phyloP scores from a whole-genome alignment of 305 asterid genomes.

The Nicotiana rustica region DNA sequence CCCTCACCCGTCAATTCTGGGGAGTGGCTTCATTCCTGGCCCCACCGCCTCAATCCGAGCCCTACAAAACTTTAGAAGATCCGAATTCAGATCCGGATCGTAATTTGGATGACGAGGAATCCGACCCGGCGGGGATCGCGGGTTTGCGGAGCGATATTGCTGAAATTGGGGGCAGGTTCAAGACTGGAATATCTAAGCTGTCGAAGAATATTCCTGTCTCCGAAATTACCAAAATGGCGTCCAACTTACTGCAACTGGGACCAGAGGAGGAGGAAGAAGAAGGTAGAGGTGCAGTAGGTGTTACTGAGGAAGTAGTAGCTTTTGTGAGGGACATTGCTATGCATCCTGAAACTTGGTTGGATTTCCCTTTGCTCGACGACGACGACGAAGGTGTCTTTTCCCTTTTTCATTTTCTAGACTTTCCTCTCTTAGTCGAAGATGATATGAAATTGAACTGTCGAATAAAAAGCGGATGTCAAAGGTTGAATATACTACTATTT shows the following conservation, averaged over 20 bases:
- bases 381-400: conserved; percentile 49
- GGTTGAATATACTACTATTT: not conserved
- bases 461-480: conserved; percentile 23
- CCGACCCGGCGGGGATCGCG: conserved; percentile 38
- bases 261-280: conserved; percentile 71
- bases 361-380: conserved; percentile 81
- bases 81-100: conserved; percentile 46
- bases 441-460: conserved; percentile 4
- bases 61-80: conserved; percentile 35
- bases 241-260: conserved; percentile 82
- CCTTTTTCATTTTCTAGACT: not conserved
- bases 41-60: conserved; percentile 72
- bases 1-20: conserved; percentile 92
- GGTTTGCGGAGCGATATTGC: conserved; percentile 67
- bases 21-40: conserved; percentile 97
- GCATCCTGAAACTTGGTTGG: conserved; percentile 98
- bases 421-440: not conserved
- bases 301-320: conserved; percentile 83
- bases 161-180: conserved; percentile 95
- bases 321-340: conserved; percentile 79
- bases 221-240: conserved; percentile 82
- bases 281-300: conserved; percentile 66
- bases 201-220: conserved; percentile 74
- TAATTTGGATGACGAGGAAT: conserved; percentile 46
- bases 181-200: conserved; percentile 57